Base-by-base conservation (phyloP, 208 protist genomes). In the Phytomonas francai region DNA sequence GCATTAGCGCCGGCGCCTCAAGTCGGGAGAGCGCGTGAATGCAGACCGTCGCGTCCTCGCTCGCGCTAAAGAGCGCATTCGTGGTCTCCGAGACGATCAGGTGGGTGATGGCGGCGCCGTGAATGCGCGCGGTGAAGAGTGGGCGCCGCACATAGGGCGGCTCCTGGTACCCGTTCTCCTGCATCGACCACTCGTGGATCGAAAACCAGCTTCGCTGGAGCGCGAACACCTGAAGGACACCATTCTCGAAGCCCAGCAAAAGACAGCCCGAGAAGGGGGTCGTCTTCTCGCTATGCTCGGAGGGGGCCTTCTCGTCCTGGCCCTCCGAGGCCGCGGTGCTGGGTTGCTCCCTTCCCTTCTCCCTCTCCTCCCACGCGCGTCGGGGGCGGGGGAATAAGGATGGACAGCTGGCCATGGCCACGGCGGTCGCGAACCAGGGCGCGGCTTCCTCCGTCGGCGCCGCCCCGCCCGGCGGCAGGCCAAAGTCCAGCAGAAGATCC, bases 221-320 rank as follows among this genome's bases (percentile, higher is more conserved):
- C 58, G 64, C 68, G 64, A 88, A 95, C 32, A 80, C 66, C 74
- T 93, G 87, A 56, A 96, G 29, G 1, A 87, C 72, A 28, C 87
- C 87, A 25, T 85, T 83, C 29, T 87, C 83, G 63, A 91, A 96
- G 34, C 91, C 91, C 32, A 92, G 58, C 7, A 93, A 49, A 6
- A 93, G 68, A 65, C 86, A 86, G 30, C 3, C 22, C 14, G 39
- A 19, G 39, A 49, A 49, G 39, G 39, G 39, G 31, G 27, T 28
- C 32, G 42, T 12, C 49, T 49, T 31, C 16, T 49, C 39, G 14
- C 12, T 12, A 49, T 49, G 39, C 12, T 49, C 39, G 14, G 39
- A 19, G 14, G 12, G 39, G 39, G 14, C 39, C 16, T 49, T 49
- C 39, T 49, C 39, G 2, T 49, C 39, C 39, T 6, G 34, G 34